Conservation (phyloP, 73 alveolate genomes). For the Stentor roeselii region DNA sequence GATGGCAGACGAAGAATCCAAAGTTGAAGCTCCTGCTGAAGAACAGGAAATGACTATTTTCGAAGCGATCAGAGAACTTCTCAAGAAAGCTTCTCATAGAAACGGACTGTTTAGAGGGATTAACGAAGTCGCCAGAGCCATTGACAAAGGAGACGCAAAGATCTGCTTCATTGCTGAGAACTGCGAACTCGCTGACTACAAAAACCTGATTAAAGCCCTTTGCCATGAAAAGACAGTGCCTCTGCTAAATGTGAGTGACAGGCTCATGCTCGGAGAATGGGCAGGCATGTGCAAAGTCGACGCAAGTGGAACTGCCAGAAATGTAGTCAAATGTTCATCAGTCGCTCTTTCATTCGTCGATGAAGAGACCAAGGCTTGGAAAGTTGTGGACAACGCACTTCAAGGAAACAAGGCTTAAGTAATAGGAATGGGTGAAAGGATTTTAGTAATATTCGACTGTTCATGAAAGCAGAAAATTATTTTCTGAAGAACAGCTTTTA, state of each 20-base stretch:
- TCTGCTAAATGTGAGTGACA: slow-evolving; percentile 42
- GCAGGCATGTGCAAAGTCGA: slow-evolving; percentile 64
- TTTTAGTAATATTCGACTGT: too few relatives aligned
- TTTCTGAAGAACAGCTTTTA: too few relatives aligned
- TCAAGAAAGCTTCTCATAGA: slow-evolving; percentile 14
- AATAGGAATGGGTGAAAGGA: too few relatives aligned
- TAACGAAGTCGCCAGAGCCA: slow-evolving; percentile 65
- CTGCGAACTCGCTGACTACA: slow-evolving; percentile 64
- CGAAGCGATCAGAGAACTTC: too few relatives aligned
- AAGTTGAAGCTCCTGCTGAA: too few relatives aligned
- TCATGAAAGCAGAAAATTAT: too few relatives aligned
- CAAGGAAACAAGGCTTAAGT: too few relatives aligned
- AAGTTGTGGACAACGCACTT: too few relatives aligned
- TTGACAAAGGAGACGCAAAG: too few relatives aligned
- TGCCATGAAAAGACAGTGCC: slow-evolving; percentile 59
- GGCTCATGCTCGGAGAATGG: slow-evolving; percentile 68
- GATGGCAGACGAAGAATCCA: too few relatives aligned
- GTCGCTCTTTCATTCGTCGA: slow-evolving; percentile 67
- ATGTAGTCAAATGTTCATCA: slow-evolving; percentile 60
- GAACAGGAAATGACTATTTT: too few relatives aligned
- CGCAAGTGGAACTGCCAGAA: slow-evolving; percentile 47
- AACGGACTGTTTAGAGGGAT: slow-evolving; percentile 60
- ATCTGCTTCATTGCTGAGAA: slow-evolving; percentile 61
- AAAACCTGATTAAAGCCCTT: slow-evolving; percentile 53
- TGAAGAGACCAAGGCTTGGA: slow-evolving; percentile 63